Percentiles rank a stretch among this genome's conserved stretches.
Conservation (phyloP, 495 filamentous ascomycete species). For the Aspergillus campestris region DNA sequence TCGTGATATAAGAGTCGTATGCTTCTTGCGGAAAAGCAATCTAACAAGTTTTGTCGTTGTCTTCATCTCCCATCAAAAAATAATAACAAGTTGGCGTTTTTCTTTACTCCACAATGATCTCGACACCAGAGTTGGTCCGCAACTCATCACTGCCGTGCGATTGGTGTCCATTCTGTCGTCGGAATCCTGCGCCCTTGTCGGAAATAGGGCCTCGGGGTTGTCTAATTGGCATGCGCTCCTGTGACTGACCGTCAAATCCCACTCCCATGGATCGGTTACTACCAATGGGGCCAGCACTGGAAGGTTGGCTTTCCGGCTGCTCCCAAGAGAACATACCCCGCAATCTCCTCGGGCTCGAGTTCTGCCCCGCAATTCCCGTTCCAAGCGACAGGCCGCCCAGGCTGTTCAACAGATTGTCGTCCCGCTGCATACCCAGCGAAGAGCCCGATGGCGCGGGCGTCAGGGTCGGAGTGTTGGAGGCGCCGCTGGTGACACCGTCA, state of each 20-base stretch:
- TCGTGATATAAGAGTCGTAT: conserved; percentile 42
- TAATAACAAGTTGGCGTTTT: conserved; percentile 7
- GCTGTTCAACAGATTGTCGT: conserved; percentile 60
- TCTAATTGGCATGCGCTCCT: conserved; percentile 64
- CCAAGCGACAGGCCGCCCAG: conserved; percentile 56
- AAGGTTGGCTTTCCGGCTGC: conserved; percentile 45
- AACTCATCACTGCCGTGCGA: conserved; percentile 74
- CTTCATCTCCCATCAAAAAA: conserved; percentile 20
- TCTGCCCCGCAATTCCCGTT: conserved; percentile 49
- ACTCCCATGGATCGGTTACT: conserved; percentile 72
- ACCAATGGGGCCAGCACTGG: conserved; percentile 67
- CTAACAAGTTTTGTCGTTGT: conserved; percentile 25
- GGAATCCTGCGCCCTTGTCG: conserved; percentile 73
- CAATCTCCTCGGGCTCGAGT: conserved; percentile 50
- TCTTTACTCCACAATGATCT: conserved; percentile 48
- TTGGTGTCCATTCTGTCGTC: conserved; percentile 72
- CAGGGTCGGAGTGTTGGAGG: conserved; percentile 64
- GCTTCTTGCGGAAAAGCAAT: conserved; percentile 41
- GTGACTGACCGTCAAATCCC: conserved; percentile 53
- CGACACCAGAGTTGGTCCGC: conserved; percentile 46
- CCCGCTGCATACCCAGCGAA: conserved; percentile 48
- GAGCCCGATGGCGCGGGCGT: conserved; percentile 67
- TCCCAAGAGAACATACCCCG: conserved; percentile 61
- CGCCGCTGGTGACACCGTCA: conserved; percentile 48
- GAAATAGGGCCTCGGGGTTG: conserved; percentile 72